Conservation (phyloP, 345 rosid species). For the Linum trigynum region DNA sequence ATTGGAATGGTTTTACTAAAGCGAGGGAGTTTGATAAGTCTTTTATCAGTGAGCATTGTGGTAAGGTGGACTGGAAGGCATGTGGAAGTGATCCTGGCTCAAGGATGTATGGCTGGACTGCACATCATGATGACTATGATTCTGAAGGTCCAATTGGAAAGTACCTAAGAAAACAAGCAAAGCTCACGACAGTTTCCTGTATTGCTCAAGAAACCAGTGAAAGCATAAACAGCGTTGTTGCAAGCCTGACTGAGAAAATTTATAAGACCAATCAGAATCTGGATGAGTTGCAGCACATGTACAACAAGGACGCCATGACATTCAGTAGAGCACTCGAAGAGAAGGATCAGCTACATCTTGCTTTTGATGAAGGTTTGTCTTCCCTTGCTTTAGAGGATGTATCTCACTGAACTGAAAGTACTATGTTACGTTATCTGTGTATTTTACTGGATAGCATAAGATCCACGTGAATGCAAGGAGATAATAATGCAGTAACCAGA, state of each 20-base stretch:
- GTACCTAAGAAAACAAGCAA: constrained; percentile 50
- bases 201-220: constrained; percentile 38
- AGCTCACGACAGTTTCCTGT: constrained; percentile 43
- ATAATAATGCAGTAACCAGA: no score
- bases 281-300: constrained; percentile 39
- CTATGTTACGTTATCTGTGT: background rate
- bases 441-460: no score
- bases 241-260: constrained; percentile 39
- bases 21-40: constrained; percentile 57
- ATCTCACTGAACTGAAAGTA: background rate
- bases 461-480: no score
- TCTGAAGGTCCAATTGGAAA: constrained; percentile 59
- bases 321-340: constrained; percentile 58
- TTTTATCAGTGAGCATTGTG: constrained; percentile 35
- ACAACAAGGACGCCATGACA: constrained; percentile 51
- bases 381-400: constrained; percentile 1
- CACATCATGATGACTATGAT: constrained; percentile 55
- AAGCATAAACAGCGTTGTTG: constrained; percentile 35
- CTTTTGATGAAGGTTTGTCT: constrained; percentile 56
- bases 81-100: constrained; percentile 24
- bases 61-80: constrained; percentile 55
- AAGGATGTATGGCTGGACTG: constrained; percentile 65
- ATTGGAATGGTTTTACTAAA: constrained; percentile 54
- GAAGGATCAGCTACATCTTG: constrained; percentile 49
- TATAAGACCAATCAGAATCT: constrained; percentile 56